Base-by-base conservation (phyloP, 805 yeast genomes). In the Yueomyces sp. region DNA sequence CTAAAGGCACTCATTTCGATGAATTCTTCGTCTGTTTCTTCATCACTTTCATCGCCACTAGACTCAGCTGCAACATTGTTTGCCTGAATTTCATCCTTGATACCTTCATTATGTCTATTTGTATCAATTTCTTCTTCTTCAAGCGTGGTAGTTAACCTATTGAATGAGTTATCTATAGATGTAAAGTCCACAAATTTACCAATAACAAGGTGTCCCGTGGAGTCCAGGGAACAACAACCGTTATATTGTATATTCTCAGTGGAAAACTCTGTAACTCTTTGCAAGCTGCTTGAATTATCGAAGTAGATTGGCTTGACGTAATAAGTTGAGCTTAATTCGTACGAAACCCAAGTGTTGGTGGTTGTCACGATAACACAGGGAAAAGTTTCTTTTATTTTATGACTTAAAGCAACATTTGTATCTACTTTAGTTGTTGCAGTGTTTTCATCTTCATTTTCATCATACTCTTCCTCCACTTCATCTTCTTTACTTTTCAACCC, bases 401-500 rank as follows among this genome's bases (percentile, higher is more conserved):
- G 43, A 1, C 44, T 40, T 3, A 48, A 39, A n/a, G 49, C 52
- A 12, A 43, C 48, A 11, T 37, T 43, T 7, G 41, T 41, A 12
- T 42, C 32, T 19, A 3, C 46, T 47, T 5, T 44, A 50, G 5
- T 45, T 48, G 9, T 52, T 51, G 11, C 11, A 8, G 7, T 31
- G 34, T 11, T 31, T 8, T 43, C 49, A 4, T 45, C 51, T 8
- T 45, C 51, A 4, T 44, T 50, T 5, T 46, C 52, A n/a, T 49
- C 54, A 5, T 48, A 50, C 5, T 51, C 55, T 1, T 47, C 49
- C 6, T 46, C 49, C 19, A 48, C 54, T 1, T 44, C 37, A 66
- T 67, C 45, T 63, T 70, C 26, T 66, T 56, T 39, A 73, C 53
- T 39, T 6, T 42, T 54, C 8, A 76, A 53, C 7, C 54, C 50